Evolutionary conservation across 2,329 filamentous ascomycete genomes (phyloP).

Genomic region (Cladosporium sphaerospermum): DNA sequence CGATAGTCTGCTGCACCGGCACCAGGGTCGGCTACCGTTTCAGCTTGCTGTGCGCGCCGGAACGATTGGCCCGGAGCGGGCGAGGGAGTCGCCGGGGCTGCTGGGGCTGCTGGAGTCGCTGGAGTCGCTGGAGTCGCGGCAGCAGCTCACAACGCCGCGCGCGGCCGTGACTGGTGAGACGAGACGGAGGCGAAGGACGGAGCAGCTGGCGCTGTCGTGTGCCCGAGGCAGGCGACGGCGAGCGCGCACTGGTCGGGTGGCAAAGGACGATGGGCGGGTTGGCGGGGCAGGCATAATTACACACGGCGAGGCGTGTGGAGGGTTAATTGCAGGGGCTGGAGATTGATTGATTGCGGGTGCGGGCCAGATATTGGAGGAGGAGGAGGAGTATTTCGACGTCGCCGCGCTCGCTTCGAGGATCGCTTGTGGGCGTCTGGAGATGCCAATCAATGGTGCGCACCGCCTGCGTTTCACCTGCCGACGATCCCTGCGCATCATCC

Average conservation of each 20-base stretch:
- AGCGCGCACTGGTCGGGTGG: too few relatives aligned
- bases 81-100: not conserved
- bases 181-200: not conserved
- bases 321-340: slow-evolving; percentile 8
- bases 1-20: slow-evolving; percentile 8
- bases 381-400: not conserved
- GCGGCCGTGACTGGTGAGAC: slow-evolving; percentile 7
- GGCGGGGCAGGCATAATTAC: too few relatives aligned
- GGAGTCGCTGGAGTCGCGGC: not conserved
- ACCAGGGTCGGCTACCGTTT: slow-evolving; percentile 7
- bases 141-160: not conserved
- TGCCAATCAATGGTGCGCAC: not conserved
- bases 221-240: not conserved
- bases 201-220: slow-evolving; percentile 4
- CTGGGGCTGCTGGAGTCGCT: too few relatives aligned
- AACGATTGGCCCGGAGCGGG: slow-evolving; percentile 5
- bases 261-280: too few relatives aligned
- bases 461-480: slow-evolving; percentile 8
- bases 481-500: slow-evolving; percentile 1
- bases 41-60: slow-evolving; percentile 7
- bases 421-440: not conserved
- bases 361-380: slow-evolving; percentile 8
- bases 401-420: not conserved
- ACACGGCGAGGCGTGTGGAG: not conserved
- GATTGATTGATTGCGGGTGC: slow-evolving; percentile 9